Conservation (phyloP, 306 rosid species). For the Corylus americana region DNA sequence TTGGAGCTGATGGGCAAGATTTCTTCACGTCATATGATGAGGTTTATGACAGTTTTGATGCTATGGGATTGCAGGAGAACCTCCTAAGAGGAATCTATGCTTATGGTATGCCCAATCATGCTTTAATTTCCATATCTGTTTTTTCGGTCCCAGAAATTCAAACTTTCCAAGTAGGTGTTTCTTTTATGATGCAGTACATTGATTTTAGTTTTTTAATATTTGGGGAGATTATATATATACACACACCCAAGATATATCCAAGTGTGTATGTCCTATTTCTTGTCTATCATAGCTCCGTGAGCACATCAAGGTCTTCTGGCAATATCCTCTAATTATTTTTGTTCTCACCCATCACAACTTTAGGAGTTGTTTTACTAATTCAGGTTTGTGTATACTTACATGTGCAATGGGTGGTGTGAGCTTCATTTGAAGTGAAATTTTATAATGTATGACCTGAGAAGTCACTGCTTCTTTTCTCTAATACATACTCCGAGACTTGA, state of each 20-base stretch:
- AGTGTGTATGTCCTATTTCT: not conserved
- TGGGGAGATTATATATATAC: not conserved
- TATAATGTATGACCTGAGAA: not conserved
- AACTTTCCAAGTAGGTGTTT: not conserved
- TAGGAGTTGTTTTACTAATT: not conserved
- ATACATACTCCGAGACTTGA: not conserved
- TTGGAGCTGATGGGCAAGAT: constrained; percentile 58
- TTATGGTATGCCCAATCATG: constrained; percentile 46
- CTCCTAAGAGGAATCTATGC: constrained; percentile 77
- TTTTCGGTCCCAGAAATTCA: not conserved
- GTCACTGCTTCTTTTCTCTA: not conserved
- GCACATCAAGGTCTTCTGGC: not conserved
- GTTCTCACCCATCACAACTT: not conserved
- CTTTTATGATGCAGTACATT: not conserved
- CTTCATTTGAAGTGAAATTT: constrained; percentile 1
- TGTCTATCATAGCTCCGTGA: not conserved
- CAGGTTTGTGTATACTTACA: not conserved
- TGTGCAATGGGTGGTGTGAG: not conserved
- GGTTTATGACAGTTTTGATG: constrained; percentile 62
- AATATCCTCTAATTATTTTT: not conserved
- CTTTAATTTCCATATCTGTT: not conserved
- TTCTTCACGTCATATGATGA: constrained; percentile 72
- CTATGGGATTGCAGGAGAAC: constrained; percentile 77
- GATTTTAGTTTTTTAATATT: not conserved
- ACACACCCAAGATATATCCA: not conserved